Percentiles rank a stretch among this genome's conserved stretches.
Conservation (phyloP, 108 stramenopile species). For the Pelagomonas calceolata region DNA sequence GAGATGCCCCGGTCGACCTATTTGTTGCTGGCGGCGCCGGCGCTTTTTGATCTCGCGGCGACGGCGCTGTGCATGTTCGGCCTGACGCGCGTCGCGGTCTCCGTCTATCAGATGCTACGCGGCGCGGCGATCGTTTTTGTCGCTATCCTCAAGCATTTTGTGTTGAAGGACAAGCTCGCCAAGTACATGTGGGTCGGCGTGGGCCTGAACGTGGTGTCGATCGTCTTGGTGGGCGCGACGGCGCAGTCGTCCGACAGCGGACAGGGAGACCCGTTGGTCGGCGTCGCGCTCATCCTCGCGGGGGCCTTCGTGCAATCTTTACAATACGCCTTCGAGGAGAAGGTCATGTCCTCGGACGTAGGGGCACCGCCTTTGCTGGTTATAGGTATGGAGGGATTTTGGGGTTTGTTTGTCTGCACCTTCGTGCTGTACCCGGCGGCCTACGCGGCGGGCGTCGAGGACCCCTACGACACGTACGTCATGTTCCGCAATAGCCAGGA, state of each 20-base stretch:
- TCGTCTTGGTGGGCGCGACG: constrained; percentile 65
- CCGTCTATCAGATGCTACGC: constrained; percentile 70
- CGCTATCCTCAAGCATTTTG: constrained; percentile 74
- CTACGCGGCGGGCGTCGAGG: constrained; percentile 49
- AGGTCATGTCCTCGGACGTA: constrained; percentile 72
- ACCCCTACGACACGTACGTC: constrained; percentile 62
- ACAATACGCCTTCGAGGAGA: constrained; percentile 82
- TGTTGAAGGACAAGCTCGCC: constrained; percentile 52
- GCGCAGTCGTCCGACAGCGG: constrained; percentile 16
- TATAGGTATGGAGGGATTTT: constrained; percentile 82
- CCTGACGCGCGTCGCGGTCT: constrained; percentile 64
- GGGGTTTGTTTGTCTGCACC: constrained; percentile 68
- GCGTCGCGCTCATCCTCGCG: constrained; percentile 58
- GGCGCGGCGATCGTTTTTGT: constrained; percentile 83
- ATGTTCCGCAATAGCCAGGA: constrained; percentile 51
- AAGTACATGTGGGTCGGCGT: constrained; percentile 76
- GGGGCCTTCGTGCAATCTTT: constrained; percentile 79
- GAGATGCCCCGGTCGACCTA: constrained; percentile 62
- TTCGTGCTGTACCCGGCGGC: constrained; percentile 64
- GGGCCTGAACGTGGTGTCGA: constrained; percentile 63
- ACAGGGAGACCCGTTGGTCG: constrained; percentile 47
- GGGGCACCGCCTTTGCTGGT: constrained; percentile 61
- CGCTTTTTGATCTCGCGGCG: constrained; percentile 68
- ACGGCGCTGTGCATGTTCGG: constrained; percentile 86
- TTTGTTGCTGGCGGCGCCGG: constrained; percentile 64